Conservation (phyloP, 2,329 filamentous ascomycete genomes). For the Ophiostoma fasciatum region DNA sequence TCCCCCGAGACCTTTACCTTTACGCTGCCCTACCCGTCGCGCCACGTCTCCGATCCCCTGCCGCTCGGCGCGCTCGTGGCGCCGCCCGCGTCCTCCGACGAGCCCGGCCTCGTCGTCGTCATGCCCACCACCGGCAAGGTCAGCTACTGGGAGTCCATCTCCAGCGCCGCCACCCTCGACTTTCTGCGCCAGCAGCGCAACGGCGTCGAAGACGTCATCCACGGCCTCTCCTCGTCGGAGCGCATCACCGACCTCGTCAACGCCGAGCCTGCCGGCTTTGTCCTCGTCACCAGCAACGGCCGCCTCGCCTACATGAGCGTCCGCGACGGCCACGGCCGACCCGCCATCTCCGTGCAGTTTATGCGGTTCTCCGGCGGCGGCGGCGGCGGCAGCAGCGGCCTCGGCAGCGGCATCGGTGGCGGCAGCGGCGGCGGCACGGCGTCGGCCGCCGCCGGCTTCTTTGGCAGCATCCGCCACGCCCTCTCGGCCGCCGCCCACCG, state of each 20-base stretch:
- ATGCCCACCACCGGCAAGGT: slow-evolving; percentile 74
- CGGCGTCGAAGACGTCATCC: slow-evolving; percentile 60
- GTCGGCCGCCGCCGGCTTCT: slow-evolving; percentile 47
- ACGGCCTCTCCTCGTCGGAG: slow-evolving; percentile 66
- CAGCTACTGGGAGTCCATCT: slow-evolving; percentile 91
- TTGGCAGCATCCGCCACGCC: slow-evolving; percentile 67
- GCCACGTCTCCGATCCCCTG: slow-evolving; percentile 51
- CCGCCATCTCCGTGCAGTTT: slow-evolving; percentile 63
- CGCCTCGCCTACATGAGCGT: slow-evolving; percentile 76
- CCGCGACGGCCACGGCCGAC: slow-evolving; percentile 74
- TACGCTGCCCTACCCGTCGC: slow-evolving; percentile 58
- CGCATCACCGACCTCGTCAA: slow-evolving; percentile 62
- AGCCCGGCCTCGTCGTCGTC: slow-evolving; percentile 75
- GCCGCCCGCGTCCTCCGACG: slow-evolving; percentile 59
- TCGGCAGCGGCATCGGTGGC: no score
- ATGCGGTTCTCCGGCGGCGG: no score
- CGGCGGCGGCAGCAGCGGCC: no score
- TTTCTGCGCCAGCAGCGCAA: slow-evolving; percentile 70
- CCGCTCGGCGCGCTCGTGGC: slow-evolving; percentile 75
- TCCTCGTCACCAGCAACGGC: slow-evolving; percentile 73
- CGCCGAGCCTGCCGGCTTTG: slow-evolving; percentile 73
- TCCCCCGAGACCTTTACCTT: slow-evolving; percentile 70
- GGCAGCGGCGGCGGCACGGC: slow-evolving; percentile 43
- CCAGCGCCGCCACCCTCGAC: slow-evolving; percentile 70
- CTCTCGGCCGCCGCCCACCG: slow-evolving; percentile 55